Evolutionary conservation across 208 protist genomes (phyloP).

Genomic region (Leishmania guyanensis): DNA sequence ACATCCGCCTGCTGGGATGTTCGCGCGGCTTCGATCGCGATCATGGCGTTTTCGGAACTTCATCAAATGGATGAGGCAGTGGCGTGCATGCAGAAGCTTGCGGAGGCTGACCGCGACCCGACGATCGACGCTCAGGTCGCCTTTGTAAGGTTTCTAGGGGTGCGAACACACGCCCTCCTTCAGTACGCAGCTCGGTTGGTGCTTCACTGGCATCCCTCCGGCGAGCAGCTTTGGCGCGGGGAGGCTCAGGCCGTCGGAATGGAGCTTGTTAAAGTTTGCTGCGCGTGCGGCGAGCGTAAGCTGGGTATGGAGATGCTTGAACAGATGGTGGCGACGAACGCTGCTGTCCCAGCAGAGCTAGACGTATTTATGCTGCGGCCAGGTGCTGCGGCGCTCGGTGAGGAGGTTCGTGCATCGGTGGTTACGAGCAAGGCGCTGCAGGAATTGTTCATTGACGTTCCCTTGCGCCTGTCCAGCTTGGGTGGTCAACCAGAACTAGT

Average conservation of each 20-base stretch:
- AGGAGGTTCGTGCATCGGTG: background rate
- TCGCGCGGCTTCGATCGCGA: conserved; percentile 51
- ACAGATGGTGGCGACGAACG: conserved; percentile 22
- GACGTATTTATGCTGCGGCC: conserved; percentile 31
- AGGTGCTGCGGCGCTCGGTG: background rate
- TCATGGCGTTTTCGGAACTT: conserved; percentile 51
- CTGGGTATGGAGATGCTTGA: conserved; percentile 26
- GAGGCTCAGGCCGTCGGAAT: conserved; percentile 43
- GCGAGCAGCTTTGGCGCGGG: conserved; percentile 28
- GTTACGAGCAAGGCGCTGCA: conserved; percentile 8
- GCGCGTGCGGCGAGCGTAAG: conserved; percentile 1
- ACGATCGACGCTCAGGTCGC: conserved; percentile 54
- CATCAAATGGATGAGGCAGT: conserved; percentile 54
- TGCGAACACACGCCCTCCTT: conserved; percentile 41
- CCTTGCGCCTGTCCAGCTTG: conserved; percentile 4
- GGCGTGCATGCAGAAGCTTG: conserved; percentile 61
- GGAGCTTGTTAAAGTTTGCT: conserved; percentile 39
- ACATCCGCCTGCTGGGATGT: conserved; percentile 78
- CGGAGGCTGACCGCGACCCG: conserved; percentile 53
- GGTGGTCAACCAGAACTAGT: conserved; percentile 10
- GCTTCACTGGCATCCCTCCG: conserved; percentile 57
- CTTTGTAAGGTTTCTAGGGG: conserved; percentile 50
- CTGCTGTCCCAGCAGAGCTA: conserved; percentile 26
- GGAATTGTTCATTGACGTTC: conserved; percentile 18
- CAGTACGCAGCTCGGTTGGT: conserved; percentile 80